Evolutionary conservation across 345 rosid genomes (phyloP).

Genomic region (Dimocarpus longan): DNA sequence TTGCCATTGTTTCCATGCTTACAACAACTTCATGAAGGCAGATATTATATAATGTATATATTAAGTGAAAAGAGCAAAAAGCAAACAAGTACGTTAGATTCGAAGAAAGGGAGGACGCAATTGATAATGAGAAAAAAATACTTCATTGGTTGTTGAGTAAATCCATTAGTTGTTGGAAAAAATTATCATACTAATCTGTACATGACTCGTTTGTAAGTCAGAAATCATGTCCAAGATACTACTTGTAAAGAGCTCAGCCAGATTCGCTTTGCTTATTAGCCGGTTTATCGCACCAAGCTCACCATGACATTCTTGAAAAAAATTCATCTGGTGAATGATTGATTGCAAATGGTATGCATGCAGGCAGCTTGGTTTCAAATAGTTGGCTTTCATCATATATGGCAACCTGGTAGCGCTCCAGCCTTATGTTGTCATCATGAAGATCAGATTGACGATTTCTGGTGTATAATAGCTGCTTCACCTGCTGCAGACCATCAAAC

Average conservation of each 20-base stretch:
- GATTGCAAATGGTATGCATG: background rate
- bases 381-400: background rate
- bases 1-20: background rate
- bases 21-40: background rate
- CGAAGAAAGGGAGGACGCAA: background rate
- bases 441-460: background rate
- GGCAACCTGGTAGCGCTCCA: no score
- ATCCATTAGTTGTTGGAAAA: background rate
- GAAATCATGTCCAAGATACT: conserved; percentile 23
- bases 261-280: background rate
- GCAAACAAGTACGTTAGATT: background rate
- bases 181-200: conserved; percentile 11
- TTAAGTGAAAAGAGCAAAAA: background rate
- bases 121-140: background rate
- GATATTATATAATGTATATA: no score
- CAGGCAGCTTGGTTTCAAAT: conserved; percentile 9
- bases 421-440: background rate
- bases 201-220: conserved; percentile 27
- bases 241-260: conserved; percentile 16
- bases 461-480: conserved; percentile 20
- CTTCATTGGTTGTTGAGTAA: background rate
- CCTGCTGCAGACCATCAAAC: conserved; percentile 33
- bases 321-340: background rate
- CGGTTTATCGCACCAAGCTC: conserved; percentile 3
- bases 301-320: background rate